phyloP scores from a whole-genome alignment of 2,329 filamentous ascomycete genomes.

The Rhytidhysteron rufulum region DNA sequence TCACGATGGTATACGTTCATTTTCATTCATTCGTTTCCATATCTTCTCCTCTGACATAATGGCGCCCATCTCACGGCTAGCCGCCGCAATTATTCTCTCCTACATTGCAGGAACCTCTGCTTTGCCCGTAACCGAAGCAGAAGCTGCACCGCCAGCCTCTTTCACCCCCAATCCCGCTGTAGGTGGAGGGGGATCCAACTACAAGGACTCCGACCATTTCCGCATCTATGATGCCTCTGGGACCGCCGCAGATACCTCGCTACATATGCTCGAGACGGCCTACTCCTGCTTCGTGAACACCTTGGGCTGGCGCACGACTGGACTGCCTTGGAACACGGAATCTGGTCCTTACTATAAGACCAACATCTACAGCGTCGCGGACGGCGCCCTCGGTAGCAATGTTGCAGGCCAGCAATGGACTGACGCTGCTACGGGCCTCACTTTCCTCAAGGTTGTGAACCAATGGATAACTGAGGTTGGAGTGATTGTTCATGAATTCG shows the following conservation, averaged over 20 bases:
- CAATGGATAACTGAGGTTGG: conserved; percentile 36
- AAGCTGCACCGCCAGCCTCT: conserved; percentile 7
- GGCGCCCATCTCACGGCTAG: too few relatives aligned
- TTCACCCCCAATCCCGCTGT: conserved; percentile 14
- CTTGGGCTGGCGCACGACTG: conserved; percentile 18
- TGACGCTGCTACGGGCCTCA: conserved; percentile 38
- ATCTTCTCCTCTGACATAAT: too few relatives aligned
- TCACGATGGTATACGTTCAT: background rate
- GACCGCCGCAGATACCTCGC: conserved; percentile 26
- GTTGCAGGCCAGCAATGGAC: conserved; percentile 45
- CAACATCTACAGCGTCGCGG: conserved; percentile 44
- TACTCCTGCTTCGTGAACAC: conserved; percentile 24
- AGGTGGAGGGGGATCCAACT: conserved; percentile 8
- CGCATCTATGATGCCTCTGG: conserved; percentile 34
- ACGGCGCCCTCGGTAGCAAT: conserved; percentile 23
- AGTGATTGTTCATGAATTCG: conserved; percentile 50
- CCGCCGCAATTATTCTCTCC: too few relatives aligned
- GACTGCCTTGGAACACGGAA: conserved; percentile 24
- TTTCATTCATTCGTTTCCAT: background rate
- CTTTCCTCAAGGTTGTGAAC: conserved; percentile 43
- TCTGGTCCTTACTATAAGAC: conserved; percentile 44
- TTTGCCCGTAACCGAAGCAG: conserved; percentile 2
- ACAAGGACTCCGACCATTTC: conserved; percentile 33
- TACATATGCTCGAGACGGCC: conserved; percentile 46
- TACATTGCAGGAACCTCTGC: background rate